Conservation (phyloP, 2,329 filamentous ascomycete genomes). For the Sporothrix mexicana region DNA sequence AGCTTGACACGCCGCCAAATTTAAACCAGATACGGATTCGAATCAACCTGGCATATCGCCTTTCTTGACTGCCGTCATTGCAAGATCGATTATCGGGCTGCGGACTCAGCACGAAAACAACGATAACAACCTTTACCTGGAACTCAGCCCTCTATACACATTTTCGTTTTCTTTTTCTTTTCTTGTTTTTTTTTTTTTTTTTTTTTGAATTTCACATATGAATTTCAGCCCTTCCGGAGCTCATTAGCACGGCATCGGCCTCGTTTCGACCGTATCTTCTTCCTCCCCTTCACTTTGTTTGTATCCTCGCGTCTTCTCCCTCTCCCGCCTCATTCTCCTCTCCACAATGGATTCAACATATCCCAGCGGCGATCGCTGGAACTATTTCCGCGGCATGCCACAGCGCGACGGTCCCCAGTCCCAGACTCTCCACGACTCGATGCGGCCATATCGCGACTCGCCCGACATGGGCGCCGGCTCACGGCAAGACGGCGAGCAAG, state of each 20-base stretch:
- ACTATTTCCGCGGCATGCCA: conserved; percentile 20
- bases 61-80: conserved; percentile 1
- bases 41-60: background rate
- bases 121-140: background rate
- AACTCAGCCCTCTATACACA: too few species aligned
- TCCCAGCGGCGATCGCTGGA: conserved; percentile 13
- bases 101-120: background rate
- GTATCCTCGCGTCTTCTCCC: background rate
- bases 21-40: background rate
- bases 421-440: background rate
- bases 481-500: background rate
- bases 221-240: background rate
- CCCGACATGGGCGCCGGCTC: conserved; percentile 2
- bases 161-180: too few species aligned
- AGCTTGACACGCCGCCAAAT: background rate
- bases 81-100: background rate
- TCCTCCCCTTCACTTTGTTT: background rate
- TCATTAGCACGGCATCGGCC: background rate
- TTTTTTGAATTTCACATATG: background rate
- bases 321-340: background rate
- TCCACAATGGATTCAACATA: background rate
- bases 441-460: background rate
- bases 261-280: background rate
- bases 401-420: background rate
- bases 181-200: too few species aligned